Conservation (phyloP, 164 flowering plant genomes). For the Liquidambar formosana region DNA sequence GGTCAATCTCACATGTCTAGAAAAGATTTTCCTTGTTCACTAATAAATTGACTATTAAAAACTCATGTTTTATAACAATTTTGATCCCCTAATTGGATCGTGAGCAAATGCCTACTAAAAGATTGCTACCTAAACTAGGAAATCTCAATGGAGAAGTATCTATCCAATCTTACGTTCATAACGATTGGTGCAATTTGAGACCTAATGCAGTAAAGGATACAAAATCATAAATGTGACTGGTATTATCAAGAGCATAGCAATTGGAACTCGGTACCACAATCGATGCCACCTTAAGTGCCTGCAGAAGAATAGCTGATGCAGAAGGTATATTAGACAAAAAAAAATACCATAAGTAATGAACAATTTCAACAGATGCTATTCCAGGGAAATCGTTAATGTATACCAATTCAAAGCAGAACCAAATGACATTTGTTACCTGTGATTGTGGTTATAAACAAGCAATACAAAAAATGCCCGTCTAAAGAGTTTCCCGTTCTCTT, state of each 20-base stretch:
- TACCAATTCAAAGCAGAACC: not conserved
- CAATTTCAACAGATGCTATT: not conserved
- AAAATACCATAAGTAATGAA: not conserved
- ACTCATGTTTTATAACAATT: too few relatives aligned
- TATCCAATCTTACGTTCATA: not conserved
- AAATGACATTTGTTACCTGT: slow-evolving; percentile 10
- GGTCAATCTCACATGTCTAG: too few relatives aligned
- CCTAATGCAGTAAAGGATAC: slow-evolving; percentile 57
- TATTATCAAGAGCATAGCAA: slow-evolving; percentile 83
- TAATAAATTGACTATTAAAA: too few relatives aligned
- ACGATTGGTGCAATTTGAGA: not conserved
- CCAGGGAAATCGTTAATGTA: not conserved
- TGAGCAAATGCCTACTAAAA: too few relatives aligned
- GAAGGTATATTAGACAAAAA: not conserved
- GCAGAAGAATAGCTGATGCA: slow-evolving; percentile 41
- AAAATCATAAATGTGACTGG: slow-evolving; percentile 78
- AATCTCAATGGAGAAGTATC: not conserved
- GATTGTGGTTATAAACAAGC: slow-evolving; percentile 3
- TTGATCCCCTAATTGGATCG: too few relatives aligned
- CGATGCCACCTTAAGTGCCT: slow-evolving; percentile 33
- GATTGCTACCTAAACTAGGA: not conserved
- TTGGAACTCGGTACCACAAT: slow-evolving; percentile 65
- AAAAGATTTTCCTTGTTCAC: too few relatives aligned
- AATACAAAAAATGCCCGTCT: slow-evolving; percentile 1
- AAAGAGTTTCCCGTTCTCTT: slow-evolving; percentile 9